These are phyloP conservation scores for Fragaria ananassa DNA, from an alignment of 306 rosid species.

Conservation along the genomic window DNA sequence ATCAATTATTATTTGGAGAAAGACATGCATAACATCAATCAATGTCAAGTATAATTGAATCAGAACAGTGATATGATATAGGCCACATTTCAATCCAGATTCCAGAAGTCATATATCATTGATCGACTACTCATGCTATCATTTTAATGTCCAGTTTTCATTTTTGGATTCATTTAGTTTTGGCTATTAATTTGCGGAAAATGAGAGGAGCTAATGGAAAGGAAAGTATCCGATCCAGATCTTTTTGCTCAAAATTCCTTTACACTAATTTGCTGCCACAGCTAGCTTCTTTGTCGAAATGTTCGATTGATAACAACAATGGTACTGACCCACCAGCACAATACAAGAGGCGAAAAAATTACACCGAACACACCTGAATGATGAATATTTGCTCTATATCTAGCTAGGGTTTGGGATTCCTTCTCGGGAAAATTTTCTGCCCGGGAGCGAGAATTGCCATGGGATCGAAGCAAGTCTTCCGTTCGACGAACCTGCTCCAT, in stretches of 20 bases:
- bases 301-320: constrained; percentile 19
- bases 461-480: constrained; percentile 71
- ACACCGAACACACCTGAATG: background rate
- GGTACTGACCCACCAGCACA: constrained; percentile 16
- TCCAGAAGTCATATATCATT: constrained; percentile 4
- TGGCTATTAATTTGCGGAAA: background rate
- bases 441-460: constrained; percentile 86
- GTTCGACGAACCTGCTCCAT: constrained; percentile 62
- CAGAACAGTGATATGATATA: background rate
- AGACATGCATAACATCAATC: constrained; percentile 20
- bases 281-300: constrained; percentile 13
- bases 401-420: constrained; percentile 18
- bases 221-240: background rate
- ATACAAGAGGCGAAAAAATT: background rate
- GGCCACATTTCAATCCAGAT: constrained; percentile 9
- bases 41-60: constrained; percentile 16
- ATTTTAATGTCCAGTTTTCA: background rate
- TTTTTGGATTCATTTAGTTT: background rate
- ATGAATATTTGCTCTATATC: background rate
- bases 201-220: background rate
- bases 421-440: constrained; percentile 66
- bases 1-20: constrained; percentile 20
- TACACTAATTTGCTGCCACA: constrained; percentile 18
- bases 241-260: constrained; percentile 18
- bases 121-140: constrained; percentile 6